Evolutionary conservation across 2,329 filamentous ascomycete species (phyloP).

Genomic region (Diaporthe vexans): DNA sequence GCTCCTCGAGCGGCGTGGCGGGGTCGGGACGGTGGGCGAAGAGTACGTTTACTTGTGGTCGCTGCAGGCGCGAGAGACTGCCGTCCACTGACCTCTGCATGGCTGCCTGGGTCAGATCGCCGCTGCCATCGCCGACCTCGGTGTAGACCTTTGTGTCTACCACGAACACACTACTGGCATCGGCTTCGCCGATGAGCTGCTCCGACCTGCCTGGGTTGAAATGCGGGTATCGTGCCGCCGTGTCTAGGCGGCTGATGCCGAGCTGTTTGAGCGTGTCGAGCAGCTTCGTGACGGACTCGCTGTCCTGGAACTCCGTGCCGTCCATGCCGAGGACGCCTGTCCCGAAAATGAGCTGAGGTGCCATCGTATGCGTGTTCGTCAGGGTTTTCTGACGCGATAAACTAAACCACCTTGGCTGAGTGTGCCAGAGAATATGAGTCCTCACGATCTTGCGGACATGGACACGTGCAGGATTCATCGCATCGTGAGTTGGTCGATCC

Average conservation of each 20-base stretch:
- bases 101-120: conserved; percentile 47
- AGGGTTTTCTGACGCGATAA: neutral
- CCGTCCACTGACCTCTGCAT: conserved; percentile 47
- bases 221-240: conserved; percentile 52
- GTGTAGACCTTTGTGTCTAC: conserved; percentile 54
- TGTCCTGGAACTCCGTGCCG: conserved; percentile 47
- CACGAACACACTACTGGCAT: conserved; percentile 45
- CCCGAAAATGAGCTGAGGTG: conserved; percentile 49
- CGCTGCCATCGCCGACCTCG: conserved; percentile 49
- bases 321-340: conserved; percentile 48
- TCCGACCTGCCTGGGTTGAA: conserved; percentile 50
- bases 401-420: too few relatives aligned
- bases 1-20: conserved; percentile 52
- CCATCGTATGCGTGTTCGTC: conserved; percentile 37
- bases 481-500: too few relatives aligned
- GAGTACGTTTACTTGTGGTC: conserved; percentile 50
- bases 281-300: conserved; percentile 42
- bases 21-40: conserved; percentile 54
- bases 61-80: conserved; percentile 49
- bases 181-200: conserved; percentile 49
- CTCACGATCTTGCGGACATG: too few relatives aligned
- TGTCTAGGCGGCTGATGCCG: conserved; percentile 37
- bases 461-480: too few relatives aligned
- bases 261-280: conserved; percentile 43
- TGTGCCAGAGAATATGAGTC: too few relatives aligned